Evolutionary conservation across 2,329 filamentous ascomycete species (phyloP).

Genomic region (Akanthomyces uredinophilus): DNA sequence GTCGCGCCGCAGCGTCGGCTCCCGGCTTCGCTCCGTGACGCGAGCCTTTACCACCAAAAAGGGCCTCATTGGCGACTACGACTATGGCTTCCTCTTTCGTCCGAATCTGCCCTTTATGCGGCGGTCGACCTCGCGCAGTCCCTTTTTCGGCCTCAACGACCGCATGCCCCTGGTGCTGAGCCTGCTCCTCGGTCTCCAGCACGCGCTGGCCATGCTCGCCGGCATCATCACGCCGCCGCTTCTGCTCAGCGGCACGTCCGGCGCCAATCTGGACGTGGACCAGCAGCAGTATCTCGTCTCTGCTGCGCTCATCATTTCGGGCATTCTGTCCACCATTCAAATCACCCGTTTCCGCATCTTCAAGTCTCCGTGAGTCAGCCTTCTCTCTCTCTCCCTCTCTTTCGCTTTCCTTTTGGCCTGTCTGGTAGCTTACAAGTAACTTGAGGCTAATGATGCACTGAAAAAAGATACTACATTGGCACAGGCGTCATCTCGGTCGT

Average conservation of each 20-base stretch:
- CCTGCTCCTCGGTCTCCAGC: constrained; percentile 63
- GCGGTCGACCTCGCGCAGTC: constrained; percentile 45
- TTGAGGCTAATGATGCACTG: neutral
- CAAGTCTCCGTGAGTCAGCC: constrained; percentile 49
- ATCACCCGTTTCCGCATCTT: constrained; percentile 72
- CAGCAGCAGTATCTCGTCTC: constrained; percentile 74
- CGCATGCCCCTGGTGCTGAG: constrained; percentile 63
- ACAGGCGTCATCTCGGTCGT: constrained; percentile 78
- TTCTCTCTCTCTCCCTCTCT: neutral
- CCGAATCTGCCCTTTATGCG: constrained; percentile 77
- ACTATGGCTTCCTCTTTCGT: constrained; percentile 84
- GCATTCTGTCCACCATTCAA: constrained; percentile 68
- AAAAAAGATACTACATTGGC: constrained; percentile 62
- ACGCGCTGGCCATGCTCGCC: constrained; percentile 70
- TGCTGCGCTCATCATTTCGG: constrained; percentile 72
- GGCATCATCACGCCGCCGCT: constrained; percentile 75
- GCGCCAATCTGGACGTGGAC: constrained; percentile 56
- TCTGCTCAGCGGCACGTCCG: constrained; percentile 56
- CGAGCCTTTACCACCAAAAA: constrained; percentile 53
- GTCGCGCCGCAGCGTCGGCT: constrained; percentile 26
- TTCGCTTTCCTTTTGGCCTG: neutral
- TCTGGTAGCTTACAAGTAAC: no score
- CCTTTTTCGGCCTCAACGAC: constrained; percentile 77
- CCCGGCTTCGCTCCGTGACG: constrained; percentile 24
- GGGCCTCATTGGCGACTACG: constrained; percentile 78